phyloP scores from a whole-genome alignment of 192 early-diverging fungal species.

The Geranomyces michiganensis region DNA sequence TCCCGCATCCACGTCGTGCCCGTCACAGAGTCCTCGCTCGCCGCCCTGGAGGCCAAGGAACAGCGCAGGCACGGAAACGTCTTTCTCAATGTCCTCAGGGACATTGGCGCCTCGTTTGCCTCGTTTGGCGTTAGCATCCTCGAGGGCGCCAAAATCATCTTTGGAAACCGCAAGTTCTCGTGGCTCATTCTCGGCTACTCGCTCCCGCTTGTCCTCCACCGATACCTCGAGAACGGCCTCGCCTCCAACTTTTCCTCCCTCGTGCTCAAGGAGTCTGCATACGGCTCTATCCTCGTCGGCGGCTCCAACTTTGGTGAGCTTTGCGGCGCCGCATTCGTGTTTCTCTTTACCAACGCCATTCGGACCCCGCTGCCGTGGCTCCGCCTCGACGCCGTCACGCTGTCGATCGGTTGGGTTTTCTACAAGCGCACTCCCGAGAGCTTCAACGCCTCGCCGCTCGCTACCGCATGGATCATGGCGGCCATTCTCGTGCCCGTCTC shows the following conservation, averaged over 20 bases:
- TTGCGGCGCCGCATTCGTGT: slow-evolving; percentile 53
- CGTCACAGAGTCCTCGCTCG: slow-evolving; percentile 13
- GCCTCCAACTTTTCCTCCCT: slow-evolving; percentile 54
- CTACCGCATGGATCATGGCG: slow-evolving; percentile 52
- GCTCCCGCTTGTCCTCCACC: slow-evolving; percentile 56
- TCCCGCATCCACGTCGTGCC: slow-evolving; percentile 41
- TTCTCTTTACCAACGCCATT: slow-evolving; percentile 50
- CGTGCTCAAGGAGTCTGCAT: slow-evolving; percentile 46
- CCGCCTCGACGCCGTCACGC: slow-evolving; percentile 51
- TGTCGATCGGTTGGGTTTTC: slow-evolving; percentile 34
- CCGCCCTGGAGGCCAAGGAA: slow-evolving; percentile 1
- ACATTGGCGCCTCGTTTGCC: slow-evolving; percentile 42
- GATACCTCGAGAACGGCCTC: slow-evolving; percentile 58
- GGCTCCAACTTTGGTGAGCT: slow-evolving; percentile 68
- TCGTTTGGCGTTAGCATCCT: slow-evolving; percentile 51
- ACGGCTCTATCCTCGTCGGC: slow-evolving; percentile 53
- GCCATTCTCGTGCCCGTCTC: slow-evolving; percentile 54
- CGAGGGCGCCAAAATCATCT: slow-evolving; percentile 51
- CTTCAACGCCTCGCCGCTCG: slow-evolving; percentile 35
- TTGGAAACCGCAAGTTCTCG: slow-evolving; percentile 53
- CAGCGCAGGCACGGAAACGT: neutral
- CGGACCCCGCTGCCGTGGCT: slow-evolving; percentile 59
- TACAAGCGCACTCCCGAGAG: slow-evolving; percentile 25
- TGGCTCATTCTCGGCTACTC: slow-evolving; percentile 66
- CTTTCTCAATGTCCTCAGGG: slow-evolving; percentile 15